Conservation (phyloP, 441 rosid genomes). For the Dalechampia spathulata region DNA sequence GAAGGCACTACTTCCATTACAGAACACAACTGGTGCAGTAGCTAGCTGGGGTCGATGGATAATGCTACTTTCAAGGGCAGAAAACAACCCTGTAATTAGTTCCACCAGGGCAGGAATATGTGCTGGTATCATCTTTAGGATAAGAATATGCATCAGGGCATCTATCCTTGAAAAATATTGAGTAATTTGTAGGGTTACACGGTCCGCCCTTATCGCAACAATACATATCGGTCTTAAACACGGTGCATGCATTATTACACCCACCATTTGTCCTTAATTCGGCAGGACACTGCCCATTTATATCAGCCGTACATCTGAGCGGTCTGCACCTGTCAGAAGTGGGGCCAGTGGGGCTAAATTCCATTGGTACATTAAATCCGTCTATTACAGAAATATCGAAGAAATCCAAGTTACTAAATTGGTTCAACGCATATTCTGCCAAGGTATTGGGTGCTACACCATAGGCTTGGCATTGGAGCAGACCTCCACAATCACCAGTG, state of each 20-base stretch:
- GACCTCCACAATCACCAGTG: conserved; percentile 38
- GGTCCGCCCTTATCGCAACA: too few relatives aligned
- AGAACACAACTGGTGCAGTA: too few relatives aligned
- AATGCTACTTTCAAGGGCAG: conserved; percentile 42
- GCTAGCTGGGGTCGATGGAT: too few relatives aligned
- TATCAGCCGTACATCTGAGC: conserved; percentile 28
- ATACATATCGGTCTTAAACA: conserved; percentile 32
- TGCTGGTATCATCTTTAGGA: conserved; percentile 42
- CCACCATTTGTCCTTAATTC: conserved; percentile 28
- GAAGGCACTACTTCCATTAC: too few relatives aligned
- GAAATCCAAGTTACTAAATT: conserved; percentile 31
- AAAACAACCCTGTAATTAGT: conserved; percentile 42
- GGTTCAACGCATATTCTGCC: conserved; percentile 40
- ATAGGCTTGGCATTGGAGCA: conserved; percentile 29
- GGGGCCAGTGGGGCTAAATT: conserved; percentile 33
- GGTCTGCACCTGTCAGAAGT: background rate
- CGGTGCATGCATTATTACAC: conserved; percentile 44
- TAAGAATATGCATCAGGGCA: conserved; percentile 47
- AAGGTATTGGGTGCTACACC: conserved; percentile 52
- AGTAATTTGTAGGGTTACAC: too few relatives aligned
- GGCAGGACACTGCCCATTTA: conserved; percentile 34
- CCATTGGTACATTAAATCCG: conserved; percentile 43
- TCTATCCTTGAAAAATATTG: conserved; percentile 38
- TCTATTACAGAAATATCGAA: conserved; percentile 26
- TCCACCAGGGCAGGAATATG: conserved; percentile 36